Base-by-base conservation (phyloP, 768 basidiomycete species). In the Leccinum broughii region DNA sequence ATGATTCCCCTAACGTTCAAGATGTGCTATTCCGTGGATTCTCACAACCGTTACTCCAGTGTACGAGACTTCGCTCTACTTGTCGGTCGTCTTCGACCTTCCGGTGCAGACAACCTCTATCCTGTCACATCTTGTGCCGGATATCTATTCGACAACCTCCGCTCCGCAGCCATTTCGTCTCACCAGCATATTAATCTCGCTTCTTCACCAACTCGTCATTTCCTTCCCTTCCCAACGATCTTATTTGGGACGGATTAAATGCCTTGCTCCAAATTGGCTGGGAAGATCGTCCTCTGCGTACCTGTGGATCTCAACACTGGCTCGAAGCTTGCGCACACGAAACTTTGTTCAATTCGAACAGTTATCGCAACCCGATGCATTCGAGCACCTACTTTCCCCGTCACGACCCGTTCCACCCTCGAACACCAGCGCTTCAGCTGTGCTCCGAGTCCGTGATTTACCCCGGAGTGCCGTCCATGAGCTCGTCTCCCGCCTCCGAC, bases 31-130 rank as follows among this genome's bases (percentile, higher is more conserved):
- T 46, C 20, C 20, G 20, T 14, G 28, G 8, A 28, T 44, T 52
- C 32, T 51, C 51, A 51, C 55, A 54, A 54, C 32, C 35, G 51
- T 53, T 24, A 55, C 22, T 20, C 4, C 24, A 92, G 90, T 83
- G 1, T 91, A 90, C 68, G 87, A 92, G 74, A 88, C 83, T 4
- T 92, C 90, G 0, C 76, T 91, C 22, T 83, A 80, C 70, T 78
- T 90, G 32, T 81, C 88, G 26, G 75, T 83, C 28, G 63, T 89
- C 32, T 92, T 90, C 75, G 77, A 81, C 52, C 83, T 83, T 1
- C 78, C 84, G 0, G 77, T 78, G 41, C 88, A 92, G 72, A 83
- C 84, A 4, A 80, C 81, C 7, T 81, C 88, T 17, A 81, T 89
- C 60, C 77, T 88, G 35, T 80, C 84, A 2, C 81, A 83, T 63